Percentiles rank a stretch among this genome's conserved stretches.
phyloP scores from a whole-genome alignment of 495 filamentous ascomycete genomes.

The Parachaetomium inaequale region DNA sequence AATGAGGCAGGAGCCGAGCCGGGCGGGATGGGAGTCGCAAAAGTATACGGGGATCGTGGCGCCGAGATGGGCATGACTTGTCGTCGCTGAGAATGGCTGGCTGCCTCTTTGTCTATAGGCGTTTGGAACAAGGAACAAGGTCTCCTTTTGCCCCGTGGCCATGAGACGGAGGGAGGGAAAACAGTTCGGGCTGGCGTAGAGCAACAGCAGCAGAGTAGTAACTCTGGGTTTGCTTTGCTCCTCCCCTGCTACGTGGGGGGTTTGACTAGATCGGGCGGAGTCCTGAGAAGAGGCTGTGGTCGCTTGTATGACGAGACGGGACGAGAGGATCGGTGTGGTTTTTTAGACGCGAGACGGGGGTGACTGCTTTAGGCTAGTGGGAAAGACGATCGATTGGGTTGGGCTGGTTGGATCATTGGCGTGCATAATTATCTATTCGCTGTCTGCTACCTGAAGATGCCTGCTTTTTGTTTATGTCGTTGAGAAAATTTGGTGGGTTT shows the following conservation, averaged over 20 bases:
- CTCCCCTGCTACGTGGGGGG: background rate
- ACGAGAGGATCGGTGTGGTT: background rate
- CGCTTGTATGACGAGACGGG: background rate
- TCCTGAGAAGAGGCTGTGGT: background rate
- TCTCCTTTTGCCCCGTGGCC: background rate
- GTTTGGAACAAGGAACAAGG: slow-evolving; percentile 6
- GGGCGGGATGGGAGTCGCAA: background rate
- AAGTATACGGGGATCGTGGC: background rate
- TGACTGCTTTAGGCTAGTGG: background rate
- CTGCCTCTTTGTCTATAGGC: background rate
- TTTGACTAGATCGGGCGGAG: background rate
- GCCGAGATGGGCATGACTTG: background rate
- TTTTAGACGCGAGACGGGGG: background rate
- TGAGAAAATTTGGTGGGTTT: background rate
- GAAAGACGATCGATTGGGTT: background rate
- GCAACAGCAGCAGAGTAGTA: background rate
- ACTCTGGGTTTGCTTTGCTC: background rate
- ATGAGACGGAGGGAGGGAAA: background rate
- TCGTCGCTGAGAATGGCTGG: background rate
- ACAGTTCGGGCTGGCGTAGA: background rate
- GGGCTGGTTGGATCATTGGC: background rate
- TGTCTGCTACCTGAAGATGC: background rate
- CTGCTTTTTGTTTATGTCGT: background rate
- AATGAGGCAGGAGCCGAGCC: slow-evolving; percentile 1
- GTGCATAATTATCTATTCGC: slow-evolving; percentile 1